Evolutionary conservation across 2,329 filamentous ascomycete species (phyloP), one percentile per base, ranked within the genome.

Genomic region (Cryphonectria japonica): DNA sequence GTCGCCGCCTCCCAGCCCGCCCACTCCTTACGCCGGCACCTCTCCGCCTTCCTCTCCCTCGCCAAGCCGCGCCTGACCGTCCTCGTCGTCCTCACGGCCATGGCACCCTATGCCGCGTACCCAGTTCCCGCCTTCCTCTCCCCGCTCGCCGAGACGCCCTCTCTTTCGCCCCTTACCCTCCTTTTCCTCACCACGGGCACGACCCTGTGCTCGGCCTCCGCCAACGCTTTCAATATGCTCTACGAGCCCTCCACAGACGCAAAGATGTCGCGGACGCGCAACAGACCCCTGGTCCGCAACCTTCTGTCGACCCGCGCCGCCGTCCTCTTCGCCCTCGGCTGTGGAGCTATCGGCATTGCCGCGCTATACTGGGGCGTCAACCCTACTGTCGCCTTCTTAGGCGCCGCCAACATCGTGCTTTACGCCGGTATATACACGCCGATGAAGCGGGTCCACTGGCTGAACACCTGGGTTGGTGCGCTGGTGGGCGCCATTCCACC

Each of bases 201-300:
- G 0, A 90, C 95, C 5, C 86, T 98, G 29, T 96, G 93, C 80
- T 93, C 90, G n/a, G 94, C 95, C 60, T 93, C 92, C 71, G 96
- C 96, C 60, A 99, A 99, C 79, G 89, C 96, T 1, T 86, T 98
- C 75, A 99, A 99, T 82, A 99, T 99, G 96, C 89, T 98, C 71
- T 94, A 98, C 82, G 96, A 99, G 82, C 93, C 91, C 13, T 86
- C 91, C 72, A 95, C 95, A 78, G 96, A 99, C 80, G 93, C 94
- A 62, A 90, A 92, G 77, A 99, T 99, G 96, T 91, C 88, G 50
- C 90, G 96, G n/a, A 99, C 96, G 2, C 88, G 93, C 39, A 98
- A 98, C 76, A 85, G 96, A 5, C 96, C 96, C 0, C 85, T 99
- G 0, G 96, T 98, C 3, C 89, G 96, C 64, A 89, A 90, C 9